Evolutionary conservation across 2,329 filamentous ascomycete species (phyloP).

Genomic region (Pleurostoma richardsiae): DNA sequence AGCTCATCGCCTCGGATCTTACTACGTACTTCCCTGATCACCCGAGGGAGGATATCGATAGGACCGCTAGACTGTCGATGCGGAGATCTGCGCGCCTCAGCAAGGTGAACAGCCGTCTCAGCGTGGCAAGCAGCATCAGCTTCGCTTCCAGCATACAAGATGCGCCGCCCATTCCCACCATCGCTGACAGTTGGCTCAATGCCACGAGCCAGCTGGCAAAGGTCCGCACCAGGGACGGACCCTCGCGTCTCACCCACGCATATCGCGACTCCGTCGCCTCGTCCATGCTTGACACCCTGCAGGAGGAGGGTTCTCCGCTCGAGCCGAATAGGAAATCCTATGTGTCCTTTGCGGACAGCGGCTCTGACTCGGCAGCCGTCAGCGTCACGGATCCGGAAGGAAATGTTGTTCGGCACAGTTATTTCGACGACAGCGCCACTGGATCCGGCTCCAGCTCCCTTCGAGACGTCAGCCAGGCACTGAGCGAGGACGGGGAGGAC

Average conservation of each 20-base stretch:
- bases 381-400: constrained; percentile 75
- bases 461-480: constrained; percentile 77
- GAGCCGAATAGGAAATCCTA: constrained; percentile 94
- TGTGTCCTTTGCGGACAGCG: constrained; percentile 78
- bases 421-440: constrained; percentile 69
- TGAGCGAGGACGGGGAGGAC: constrained; percentile 88
- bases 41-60: constrained; percentile 88
- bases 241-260: constrained; percentile 45
- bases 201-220: constrained; percentile 50
- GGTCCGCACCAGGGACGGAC: constrained; percentile 36
- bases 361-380: constrained; percentile 64
- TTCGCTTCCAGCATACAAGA: constrained; percentile 89
- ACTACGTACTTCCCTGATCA: constrained; percentile 98
- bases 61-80: constrained; percentile 88
- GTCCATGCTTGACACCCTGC: constrained; percentile 81
- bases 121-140: constrained; percentile 89
- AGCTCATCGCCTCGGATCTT: constrained; percentile 93
- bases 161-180: constrained; percentile 90
- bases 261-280: constrained; percentile 88
- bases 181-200: constrained; percentile 87
- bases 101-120: constrained; percentile 86
- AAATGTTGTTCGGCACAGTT: constrained; percentile 67
- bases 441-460: constrained; percentile 65
- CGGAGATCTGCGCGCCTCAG: constrained; percentile 86
- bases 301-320: constrained; percentile 77